Base-by-base conservation (phyloP, 2,329 filamentous ascomycete species). In the Lachnellula cervina region DNA sequence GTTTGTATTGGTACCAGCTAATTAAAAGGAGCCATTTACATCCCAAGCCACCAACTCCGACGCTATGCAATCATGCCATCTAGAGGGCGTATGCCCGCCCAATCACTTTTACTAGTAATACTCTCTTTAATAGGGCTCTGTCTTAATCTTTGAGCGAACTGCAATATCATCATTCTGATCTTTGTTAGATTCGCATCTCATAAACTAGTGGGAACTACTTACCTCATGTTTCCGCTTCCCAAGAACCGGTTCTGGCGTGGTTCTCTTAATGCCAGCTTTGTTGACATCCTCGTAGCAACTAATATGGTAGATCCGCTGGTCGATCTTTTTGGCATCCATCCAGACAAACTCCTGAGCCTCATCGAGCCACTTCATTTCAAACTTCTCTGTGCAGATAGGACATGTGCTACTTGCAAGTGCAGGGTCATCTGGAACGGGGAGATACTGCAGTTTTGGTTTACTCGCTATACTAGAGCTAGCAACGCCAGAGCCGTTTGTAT, bases 341-440 rank as follows among this genome's bases (percentile, higher is more conserved):
- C 94, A 97, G 42, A 99, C 93, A 81, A 92, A 97, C 68, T 99
- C 93, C 72, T 97, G 91, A 17, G 88, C 89, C 60, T 95, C 90
- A 65, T 95, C 90, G 6, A 93, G 85, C 88, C 91, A 97, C 62
- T 88, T 88, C 62, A 89, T 90, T 73, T 95, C 88, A 66, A 99
- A 97, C 62, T 88, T 88, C 70, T 99, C 94, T 71, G 96, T 92
- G 71, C 94, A 97, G 64, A 99, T 96, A 2, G 91, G 90, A 68
- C 94, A 99, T 1, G 88, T 81, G 16, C 83, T 87, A 68, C 90
- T 92, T 56, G 87, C 82, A 25, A 88, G 79, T 25, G 83, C 80
- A 17, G 84, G 81, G 62, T 93, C 88, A 50, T 92, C 88, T 0
- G 93, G 94, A 1, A 94, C 92, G 2, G 86, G 83, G 13, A 99